Evolutionary conservation across 2,329 filamentous ascomycete genomes (phyloP).

Genomic region (Boeremia exigua): DNA sequence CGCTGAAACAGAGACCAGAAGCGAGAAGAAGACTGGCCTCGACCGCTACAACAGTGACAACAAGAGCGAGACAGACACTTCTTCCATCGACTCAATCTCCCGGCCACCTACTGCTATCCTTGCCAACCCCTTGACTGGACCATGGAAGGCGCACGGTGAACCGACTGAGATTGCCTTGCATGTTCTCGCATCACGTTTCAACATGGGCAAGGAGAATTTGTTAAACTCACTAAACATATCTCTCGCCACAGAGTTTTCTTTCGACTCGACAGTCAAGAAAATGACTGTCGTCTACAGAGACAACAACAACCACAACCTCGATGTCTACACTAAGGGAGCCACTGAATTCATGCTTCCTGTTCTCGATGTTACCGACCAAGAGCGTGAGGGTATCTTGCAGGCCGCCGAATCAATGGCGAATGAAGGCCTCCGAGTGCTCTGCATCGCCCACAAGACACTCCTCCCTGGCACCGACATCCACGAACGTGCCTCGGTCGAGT

Average conservation of each 20-base stretch:
- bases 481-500: constrained; percentile 68
- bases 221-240: constrained; percentile 36
- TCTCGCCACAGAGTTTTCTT: constrained; percentile 48
- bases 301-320: constrained; percentile 33
- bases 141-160: constrained; percentile 46
- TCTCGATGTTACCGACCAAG: constrained; percentile 38
- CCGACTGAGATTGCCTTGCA: constrained; percentile 50
- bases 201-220: constrained; percentile 42
- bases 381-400: constrained; percentile 36
- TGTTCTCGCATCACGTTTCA: constrained; percentile 49
- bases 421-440: constrained; percentile 48
- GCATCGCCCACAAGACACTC: constrained; percentile 46
- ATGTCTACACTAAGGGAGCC: constrained; percentile 49
- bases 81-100: constrained; percentile 40
- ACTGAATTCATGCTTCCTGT: constrained; percentile 47
- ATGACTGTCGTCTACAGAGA: constrained; percentile 50
- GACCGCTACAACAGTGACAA: constrained; percentile 34
- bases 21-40: constrained; percentile 56
- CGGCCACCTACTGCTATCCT: constrained; percentile 36
- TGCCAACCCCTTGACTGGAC: constrained; percentile 21
- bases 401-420: constrained; percentile 47
- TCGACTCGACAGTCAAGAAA: constrained; percentile 50
- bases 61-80: constrained; percentile 41
- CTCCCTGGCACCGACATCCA: constrained; percentile 35
- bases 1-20: constrained; percentile 54